Percentiles rank a stretch among this genome's conserved stretches.
Evolutionary conservation across 2,329 filamentous ascomycete species (phyloP).

Genomic region (Mycogone perniciosa): DNA sequence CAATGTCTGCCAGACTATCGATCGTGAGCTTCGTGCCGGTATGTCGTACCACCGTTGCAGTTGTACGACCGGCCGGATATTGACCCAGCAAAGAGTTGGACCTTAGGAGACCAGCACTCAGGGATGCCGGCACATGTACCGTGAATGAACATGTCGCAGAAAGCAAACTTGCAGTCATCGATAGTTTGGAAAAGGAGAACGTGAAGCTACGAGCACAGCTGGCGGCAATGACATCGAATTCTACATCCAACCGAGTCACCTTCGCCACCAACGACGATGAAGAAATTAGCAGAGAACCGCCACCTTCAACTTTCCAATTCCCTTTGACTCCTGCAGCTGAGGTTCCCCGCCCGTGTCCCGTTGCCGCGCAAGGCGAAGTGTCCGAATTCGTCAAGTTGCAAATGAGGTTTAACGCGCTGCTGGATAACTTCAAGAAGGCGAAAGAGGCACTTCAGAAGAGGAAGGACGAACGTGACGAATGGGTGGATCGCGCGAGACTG

Average conservation of each 20-base stretch:
- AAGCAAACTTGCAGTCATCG: constrained; percentile 20
- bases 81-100: constrained; percentile 9
- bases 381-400: constrained; percentile 33
- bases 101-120: neutral
- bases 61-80: constrained; percentile 1
- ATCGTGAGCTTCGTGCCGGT: constrained; percentile 33
- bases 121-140: neutral
- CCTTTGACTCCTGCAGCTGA: neutral
- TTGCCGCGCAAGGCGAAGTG: neutral
- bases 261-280: neutral
- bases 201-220: constrained; percentile 34
- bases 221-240: neutral
- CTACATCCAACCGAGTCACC: neutral
- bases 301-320: neutral
- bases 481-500: constrained; percentile 39
- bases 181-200: constrained; percentile 38
- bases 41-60: constrained; percentile 13
- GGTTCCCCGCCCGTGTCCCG: neutral
- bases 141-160: constrained; percentile 2
- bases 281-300: neutral
- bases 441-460: constrained; percentile 34
- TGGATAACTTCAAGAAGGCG: constrained; percentile 34
- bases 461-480: constrained; percentile 37
- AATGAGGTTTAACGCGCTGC: constrained; percentile 36
- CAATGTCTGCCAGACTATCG: constrained; percentile 35